A percentile compares a stretch with the other conserved stretches of the same genome.
These are phyloP conservation scores for Ocimum tenuiflorum DNA, from an alignment of 257 asterid genomes.

Conservation along the genomic window DNA sequence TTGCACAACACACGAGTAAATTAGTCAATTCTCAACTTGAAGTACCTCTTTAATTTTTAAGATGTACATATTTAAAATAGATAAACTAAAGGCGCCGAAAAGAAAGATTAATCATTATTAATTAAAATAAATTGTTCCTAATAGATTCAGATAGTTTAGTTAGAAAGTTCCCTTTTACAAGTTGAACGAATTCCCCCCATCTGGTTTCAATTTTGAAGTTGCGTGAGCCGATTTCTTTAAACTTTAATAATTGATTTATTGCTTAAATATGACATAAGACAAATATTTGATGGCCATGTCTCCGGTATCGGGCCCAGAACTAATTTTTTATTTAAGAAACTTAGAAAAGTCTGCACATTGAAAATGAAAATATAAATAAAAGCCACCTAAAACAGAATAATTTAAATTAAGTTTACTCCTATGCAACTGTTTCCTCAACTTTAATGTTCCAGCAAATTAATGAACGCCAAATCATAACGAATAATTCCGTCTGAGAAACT, in stretches of 20 bases:
- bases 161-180: not conserved
- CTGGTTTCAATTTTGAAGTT: not conserved
- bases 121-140: too few species aligned
- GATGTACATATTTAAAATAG: too few species aligned
- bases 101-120: too few species aligned
- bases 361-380: not conserved
- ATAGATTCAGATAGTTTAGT: too few species aligned
- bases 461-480: conserved; percentile 4
- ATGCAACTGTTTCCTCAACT: conserved; percentile 30
- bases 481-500: too few species aligned
- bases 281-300: conserved; percentile 18
- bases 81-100: too few species aligned
- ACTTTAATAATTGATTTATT: not conserved
- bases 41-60: too few species aligned
- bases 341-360: conserved; percentile 12
- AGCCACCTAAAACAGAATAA: conserved; percentile 13
- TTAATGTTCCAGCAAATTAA: conserved; percentile 12
- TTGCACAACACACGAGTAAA: too few species aligned
- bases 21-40: too few species aligned
- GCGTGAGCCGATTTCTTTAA: not conserved
- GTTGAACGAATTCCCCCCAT: not conserved
- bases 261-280: conserved; percentile 27
- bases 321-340: not conserved
- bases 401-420: conserved; percentile 8
- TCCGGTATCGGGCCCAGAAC: not conserved